phyloP scores from a whole-genome alignment of 208 protist species.

The Trypanosomatidae sp. region DNA sequence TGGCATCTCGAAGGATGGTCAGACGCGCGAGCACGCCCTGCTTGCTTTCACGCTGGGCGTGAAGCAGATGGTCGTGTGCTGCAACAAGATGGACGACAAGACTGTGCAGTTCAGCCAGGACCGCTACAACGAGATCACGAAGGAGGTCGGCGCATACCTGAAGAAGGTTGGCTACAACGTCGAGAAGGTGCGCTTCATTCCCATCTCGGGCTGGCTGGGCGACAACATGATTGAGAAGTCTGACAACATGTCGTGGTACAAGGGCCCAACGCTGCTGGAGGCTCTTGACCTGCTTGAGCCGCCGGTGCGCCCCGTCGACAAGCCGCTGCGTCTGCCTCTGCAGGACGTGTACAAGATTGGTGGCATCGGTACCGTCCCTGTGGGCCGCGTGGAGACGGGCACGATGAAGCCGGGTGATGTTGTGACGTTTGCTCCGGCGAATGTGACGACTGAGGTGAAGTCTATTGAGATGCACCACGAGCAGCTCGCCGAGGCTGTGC shows the following conservation, averaged over 20 bases:
- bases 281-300: conserved; percentile 78
- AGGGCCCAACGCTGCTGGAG: conserved; percentile 83
- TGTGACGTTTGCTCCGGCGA: conserved; percentile 37
- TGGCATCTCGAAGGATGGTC: conserved; percentile 87
- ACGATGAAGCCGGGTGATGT: conserved; percentile 36
- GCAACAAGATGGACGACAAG: conserved; percentile 87
- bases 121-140: conserved; percentile 84
- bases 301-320: conserved; percentile 85
- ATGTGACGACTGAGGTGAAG: conserved; percentile 49
- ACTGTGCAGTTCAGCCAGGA: conserved; percentile 82
- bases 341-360: conserved; percentile 97
- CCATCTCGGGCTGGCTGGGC: conserved; percentile 92
- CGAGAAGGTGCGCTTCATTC: conserved; percentile 89
- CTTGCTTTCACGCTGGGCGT: conserved; percentile 85
- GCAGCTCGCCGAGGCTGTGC: conserved; percentile 41
- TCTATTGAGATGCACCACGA: conserved; percentile 90
- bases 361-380: conserved; percentile 45
- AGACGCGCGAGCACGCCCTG: conserved; percentile 88
- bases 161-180: conserved; percentile 90
- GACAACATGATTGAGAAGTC: conserved; percentile 92
- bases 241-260: conserved; percentile 90
- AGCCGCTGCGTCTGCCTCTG: conserved; percentile 90
- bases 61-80: conserved; percentile 83
- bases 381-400: conserved; percentile 53
- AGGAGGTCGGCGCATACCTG: conserved; percentile 54